Percentiles rank a stretch among this genome's conserved stretches.
Conservation (phyloP, 2,329 filamentous ascomycete genomes). For the Simplicillium aogashimaense region DNA sequence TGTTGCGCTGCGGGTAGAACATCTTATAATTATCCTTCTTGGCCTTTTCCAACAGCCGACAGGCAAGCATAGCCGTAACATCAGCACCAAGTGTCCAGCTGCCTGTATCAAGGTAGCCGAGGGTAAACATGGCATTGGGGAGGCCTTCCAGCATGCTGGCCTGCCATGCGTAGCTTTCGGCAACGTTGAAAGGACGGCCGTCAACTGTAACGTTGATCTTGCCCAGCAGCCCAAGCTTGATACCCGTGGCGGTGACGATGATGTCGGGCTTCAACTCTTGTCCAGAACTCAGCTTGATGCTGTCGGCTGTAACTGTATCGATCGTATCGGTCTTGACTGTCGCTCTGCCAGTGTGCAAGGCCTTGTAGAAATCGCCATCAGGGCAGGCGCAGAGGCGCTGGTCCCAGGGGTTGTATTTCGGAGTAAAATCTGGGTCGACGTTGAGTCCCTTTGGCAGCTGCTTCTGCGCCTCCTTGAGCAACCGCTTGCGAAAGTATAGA, state of each 20-base stretch:
- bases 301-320: slow-evolving; percentile 34
- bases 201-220: slow-evolving; percentile 44
- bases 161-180: slow-evolving; percentile 50
- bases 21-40: neutral
- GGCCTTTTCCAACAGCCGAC: neutral
- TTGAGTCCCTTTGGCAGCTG: slow-evolving; percentile 44
- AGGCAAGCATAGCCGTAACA: slow-evolving; percentile 25
- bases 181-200: slow-evolving; percentile 33
- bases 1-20: neutral
- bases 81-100: slow-evolving; percentile 62
- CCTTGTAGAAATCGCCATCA: slow-evolving; percentile 45
- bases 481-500: slow-evolving; percentile 8
- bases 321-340: slow-evolving; percentile 43
- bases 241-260: slow-evolving; percentile 59
- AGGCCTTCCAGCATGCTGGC: slow-evolving; percentile 56
- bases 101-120: slow-evolving; percentile 52
- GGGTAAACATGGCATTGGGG: slow-evolving; percentile 51
- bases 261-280: slow-evolving; percentile 50
- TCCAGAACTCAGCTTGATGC: slow-evolving; percentile 37
- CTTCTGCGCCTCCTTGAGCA: slow-evolving; percentile 30
- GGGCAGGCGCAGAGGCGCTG: slow-evolving; percentile 64
- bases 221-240: slow-evolving; percentile 49
- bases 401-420: slow-evolving; percentile 57
- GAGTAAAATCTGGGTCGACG: slow-evolving; percentile 53
- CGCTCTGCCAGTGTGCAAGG: slow-evolving; percentile 24